phyloP scores from a whole-genome alignment of 2,329 filamentous ascomycete genomes.

The Clonostachys chloroleuca region DNA sequence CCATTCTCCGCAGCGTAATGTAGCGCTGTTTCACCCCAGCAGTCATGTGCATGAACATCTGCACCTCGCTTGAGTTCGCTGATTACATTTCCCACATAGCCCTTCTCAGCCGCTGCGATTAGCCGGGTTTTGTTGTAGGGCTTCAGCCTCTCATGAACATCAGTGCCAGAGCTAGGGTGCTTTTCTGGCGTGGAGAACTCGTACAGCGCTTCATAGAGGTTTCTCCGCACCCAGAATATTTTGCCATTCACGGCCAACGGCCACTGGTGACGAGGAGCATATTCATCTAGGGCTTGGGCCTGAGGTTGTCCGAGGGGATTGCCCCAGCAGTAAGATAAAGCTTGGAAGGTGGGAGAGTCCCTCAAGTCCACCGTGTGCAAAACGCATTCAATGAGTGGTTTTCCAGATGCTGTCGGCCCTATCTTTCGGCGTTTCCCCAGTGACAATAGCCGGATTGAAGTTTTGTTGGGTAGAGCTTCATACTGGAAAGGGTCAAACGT shows the following conservation, averaged over 20 bases:
- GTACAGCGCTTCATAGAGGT: conserved; percentile 2
- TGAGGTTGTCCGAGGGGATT: conserved; percentile 3
- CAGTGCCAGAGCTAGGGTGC: not conserved
- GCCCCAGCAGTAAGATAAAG: conserved; percentile 6
- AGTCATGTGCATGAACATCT: conserved; percentile 2
- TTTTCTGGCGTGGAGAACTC: conserved; percentile 1
- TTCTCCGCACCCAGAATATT: conserved; percentile 2
- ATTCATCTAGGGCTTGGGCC: not conserved
- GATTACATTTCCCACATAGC: conserved; percentile 1
- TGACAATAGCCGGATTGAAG: not conserved
- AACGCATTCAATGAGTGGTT: conserved; percentile 2
- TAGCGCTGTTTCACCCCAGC: conserved; percentile 5
- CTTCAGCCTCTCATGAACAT: conserved; percentile 2
- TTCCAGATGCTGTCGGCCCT: conserved; percentile 1
- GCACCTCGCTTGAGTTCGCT: conserved; percentile 5
- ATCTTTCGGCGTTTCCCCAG: not conserved
- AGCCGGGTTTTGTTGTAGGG: conserved; percentile 5
- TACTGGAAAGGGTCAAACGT: not conserved
- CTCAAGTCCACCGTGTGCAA: conserved; percentile 2
- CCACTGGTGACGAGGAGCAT: conserved; percentile 3
- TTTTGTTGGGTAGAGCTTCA: not conserved
- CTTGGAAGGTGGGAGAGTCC: conserved; percentile 4
- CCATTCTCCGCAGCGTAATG: conserved; percentile 5
- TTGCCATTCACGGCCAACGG: conserved; percentile 4
- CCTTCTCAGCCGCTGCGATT: conserved; percentile 4